These are phyloP conservation scores for Alternaria viburni DNA, from an alignment of 2,329 filamentous ascomycete species.

Conservation along the genomic window DNA sequence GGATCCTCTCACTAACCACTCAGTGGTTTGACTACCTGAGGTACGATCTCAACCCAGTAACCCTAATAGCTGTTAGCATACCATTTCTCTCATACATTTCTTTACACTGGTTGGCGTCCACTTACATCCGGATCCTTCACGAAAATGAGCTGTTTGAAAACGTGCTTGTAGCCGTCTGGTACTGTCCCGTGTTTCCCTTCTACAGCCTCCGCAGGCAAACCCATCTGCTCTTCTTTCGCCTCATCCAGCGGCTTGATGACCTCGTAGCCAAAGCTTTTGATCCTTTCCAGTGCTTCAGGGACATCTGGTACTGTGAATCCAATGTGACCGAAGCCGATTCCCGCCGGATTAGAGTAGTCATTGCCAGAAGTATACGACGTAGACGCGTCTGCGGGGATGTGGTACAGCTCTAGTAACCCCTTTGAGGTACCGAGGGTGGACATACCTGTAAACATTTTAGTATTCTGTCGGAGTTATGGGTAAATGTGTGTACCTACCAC, in stretches of 20 bases:
- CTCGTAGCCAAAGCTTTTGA: slow-evolving; percentile 30
- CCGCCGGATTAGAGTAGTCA: slow-evolving; percentile 19
- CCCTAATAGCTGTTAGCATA: slow-evolving; percentile 26
- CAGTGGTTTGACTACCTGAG: slow-evolving; percentile 22
- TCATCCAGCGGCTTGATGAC: slow-evolving; percentile 38
- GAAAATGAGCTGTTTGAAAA: slow-evolving; percentile 43
- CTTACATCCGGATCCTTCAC: slow-evolving; percentile 46
- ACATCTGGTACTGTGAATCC: slow-evolving; percentile 46
- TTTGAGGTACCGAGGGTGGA: slow-evolving; percentile 27
- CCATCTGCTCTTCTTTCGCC: slow-evolving; percentile 33
- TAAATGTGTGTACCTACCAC: slow-evolving; percentile 8
- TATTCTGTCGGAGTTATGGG: not conserved
- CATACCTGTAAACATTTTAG: slow-evolving; percentile 15
- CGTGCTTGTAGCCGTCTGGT: slow-evolving; percentile 33
- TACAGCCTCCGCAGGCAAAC: slow-evolving; percentile 24
- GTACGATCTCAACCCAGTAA: slow-evolving; percentile 41
- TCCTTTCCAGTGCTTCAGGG: slow-evolving; percentile 24
- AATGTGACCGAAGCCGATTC: slow-evolving; percentile 44
- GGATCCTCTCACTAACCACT: not conserved
- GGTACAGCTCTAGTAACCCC: slow-evolving; percentile 42
- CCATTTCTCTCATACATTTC: not conserved
- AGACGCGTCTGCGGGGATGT: slow-evolving; percentile 33
- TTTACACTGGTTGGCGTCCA: not conserved
- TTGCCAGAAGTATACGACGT: slow-evolving; percentile 36
- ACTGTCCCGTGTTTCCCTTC: slow-evolving; percentile 25